Percentiles rank a stretch among this genome's conserved stretches.
phyloP scores from a whole-genome alignment of 768 basidiomycete genomes.

The Mycena leptocephala region DNA sequence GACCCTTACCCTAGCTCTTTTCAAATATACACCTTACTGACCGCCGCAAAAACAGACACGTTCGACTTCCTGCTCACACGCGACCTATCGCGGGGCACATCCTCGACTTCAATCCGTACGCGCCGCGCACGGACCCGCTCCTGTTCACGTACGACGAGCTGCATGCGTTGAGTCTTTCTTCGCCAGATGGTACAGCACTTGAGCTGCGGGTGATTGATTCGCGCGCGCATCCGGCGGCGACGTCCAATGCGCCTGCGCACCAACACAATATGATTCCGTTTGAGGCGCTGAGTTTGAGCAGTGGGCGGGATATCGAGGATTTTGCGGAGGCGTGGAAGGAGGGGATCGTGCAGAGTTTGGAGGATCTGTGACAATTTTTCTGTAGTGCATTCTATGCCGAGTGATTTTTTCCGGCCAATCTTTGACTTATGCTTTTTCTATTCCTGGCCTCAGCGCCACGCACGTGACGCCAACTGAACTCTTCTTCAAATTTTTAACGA shows the following conservation, averaged over 20 bases:
- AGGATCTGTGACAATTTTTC: not conserved
- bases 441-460: not conserved
- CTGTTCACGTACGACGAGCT: constrained; percentile 91
- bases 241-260: constrained; percentile 78
- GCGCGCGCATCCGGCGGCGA: constrained; percentile 77
- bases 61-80: constrained; percentile 93
- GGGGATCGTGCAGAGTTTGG: constrained; percentile 57
- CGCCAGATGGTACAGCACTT: constrained; percentile 44
- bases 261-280: constrained; percentile 95
- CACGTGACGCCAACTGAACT: constrained; percentile 5
- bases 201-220: constrained; percentile 82
- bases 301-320: constrained; percentile 79
- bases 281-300: constrained; percentile 87
- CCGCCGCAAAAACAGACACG: constrained; percentile 86
- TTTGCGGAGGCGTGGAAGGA: constrained; percentile 81
- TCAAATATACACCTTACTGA: constrained; percentile 12
- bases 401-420: not conserved
- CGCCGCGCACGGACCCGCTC: constrained; percentile 88
- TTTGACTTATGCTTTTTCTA: not conserved
- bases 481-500: not conserved
- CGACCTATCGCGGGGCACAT: constrained; percentile 85
- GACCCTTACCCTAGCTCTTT: not conserved
- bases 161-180: constrained; percentile 48
- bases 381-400: too few relatives aligned
- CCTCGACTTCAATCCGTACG: constrained; percentile 94